Conservation (phyloP, 345 rosid species). For the Turritis glabra region DNA sequence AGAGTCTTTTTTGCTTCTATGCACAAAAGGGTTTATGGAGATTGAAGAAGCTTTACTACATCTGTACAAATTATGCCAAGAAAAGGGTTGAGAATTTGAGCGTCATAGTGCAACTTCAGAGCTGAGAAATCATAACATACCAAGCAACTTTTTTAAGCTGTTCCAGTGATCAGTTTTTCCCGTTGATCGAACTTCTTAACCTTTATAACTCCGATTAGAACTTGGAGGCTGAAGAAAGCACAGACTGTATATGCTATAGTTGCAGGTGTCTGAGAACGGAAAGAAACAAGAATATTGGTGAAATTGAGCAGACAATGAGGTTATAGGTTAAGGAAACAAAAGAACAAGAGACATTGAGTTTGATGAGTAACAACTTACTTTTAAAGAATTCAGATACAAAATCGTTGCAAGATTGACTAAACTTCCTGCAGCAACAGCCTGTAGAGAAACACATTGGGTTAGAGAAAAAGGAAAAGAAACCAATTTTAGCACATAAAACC, state of each 20-base stretch:
- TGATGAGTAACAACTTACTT: slow-evolving; percentile 51
- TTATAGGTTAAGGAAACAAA: neutral
- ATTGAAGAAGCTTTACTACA: slow-evolving; percentile 14
- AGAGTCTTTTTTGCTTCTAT: slow-evolving; percentile 13
- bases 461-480: slow-evolving; percentile 23
- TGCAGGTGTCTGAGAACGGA: slow-evolving; percentile 68
- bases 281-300: slow-evolving; percentile 9
- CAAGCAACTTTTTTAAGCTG: slow-evolving; percentile 52
- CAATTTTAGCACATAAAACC: neutral
- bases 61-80: slow-evolving; percentile 1
- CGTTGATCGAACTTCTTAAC: slow-evolving; percentile 80
- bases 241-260: slow-evolving; percentile 59
- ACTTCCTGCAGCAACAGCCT: slow-evolving; percentile 98
- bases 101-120: neutral
- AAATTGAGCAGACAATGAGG: neutral
- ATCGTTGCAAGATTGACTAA: slow-evolving; percentile 89
- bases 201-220: slow-evolving; percentile 73
- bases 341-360: neutral
- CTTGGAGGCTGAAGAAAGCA: slow-evolving; percentile 82
- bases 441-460: slow-evolving; percentile 26
- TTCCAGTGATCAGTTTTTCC: slow-evolving; percentile 89
- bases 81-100: neutral
- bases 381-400: slow-evolving; percentile 80
- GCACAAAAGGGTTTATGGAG: slow-evolving; percentile 14
- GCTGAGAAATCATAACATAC: slow-evolving; percentile 18